Base-by-base conservation (phyloP, 805 yeast species). In the Starmerella sirachaensis region DNA sequence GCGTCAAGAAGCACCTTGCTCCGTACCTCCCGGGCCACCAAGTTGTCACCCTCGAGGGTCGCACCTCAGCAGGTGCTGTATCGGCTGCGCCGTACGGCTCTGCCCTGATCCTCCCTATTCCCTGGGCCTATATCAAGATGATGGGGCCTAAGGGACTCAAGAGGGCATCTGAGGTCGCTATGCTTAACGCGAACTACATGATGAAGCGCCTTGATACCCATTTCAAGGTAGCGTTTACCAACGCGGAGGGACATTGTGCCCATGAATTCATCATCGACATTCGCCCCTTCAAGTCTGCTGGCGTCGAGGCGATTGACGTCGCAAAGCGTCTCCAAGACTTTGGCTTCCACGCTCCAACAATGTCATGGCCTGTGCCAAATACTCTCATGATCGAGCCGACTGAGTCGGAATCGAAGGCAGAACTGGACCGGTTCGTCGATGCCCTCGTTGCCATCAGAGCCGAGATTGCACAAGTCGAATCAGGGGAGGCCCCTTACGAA, bases 321-420 rank as follows among this genome's bases (percentile, higher is more conserved):
- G 97, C 98, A 40, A 91, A 91, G 66, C 75, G 98, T 61, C 69
- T 91, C 43, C 97, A 91, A 63, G 98, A 91, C 63, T 91, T 88
- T 58, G 95, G 97, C 0, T 91, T 91, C 74, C 98, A 91, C 61
- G 95, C 95, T 1, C 98, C 98, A 45, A 91, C 98, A 18, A 77
- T 91, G 82, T 91, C 97, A 2, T 91, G 91, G 82, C 98, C 98
- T 8, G 93, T 91, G 35, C 88, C 96, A 5, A 94, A 93, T 45
- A 91, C 98, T 2, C 69, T 91, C 51, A 91, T 91, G 98, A 75
- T 91, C 46, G 98, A 91, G 64, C 98, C 98, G 42, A 91, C 98
- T 3, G 98, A 91, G 63, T 78, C 91, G 14, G 98, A 91, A 63
- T 75, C 84, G 55, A 62, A 78, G 53, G 81, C 69, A 39, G 98